Percentiles rank a stretch among this genome's conserved stretches.
Conservation (phyloP, 441 rosid genomes). For the Pelargonium hybrid region DNA sequence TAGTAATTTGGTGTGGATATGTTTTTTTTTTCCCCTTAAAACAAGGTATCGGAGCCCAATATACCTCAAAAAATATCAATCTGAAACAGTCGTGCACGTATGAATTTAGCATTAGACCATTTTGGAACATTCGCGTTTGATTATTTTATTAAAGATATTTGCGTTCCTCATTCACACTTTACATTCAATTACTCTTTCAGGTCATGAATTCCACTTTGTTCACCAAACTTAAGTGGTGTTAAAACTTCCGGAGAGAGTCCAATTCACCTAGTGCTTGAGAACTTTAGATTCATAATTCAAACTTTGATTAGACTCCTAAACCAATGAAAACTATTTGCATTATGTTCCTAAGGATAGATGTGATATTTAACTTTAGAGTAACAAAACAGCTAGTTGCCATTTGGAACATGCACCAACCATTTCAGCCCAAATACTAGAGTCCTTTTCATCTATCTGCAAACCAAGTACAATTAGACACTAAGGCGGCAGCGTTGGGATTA, state of each 20-base stretch:
- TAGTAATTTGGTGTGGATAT: neutral
- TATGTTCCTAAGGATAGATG: neutral
- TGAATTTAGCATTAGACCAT: neutral
- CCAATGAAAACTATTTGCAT: neutral
- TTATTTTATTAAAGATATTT: neutral
- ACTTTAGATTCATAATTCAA: neutral
- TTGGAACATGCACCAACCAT: neutral
- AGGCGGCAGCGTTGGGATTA: too few relatives aligned
- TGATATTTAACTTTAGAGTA: neutral
- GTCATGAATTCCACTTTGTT: neutral
- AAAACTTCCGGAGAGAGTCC: neutral
- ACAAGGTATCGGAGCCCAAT: neutral
- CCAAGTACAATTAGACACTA: neutral
- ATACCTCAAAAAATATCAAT: neutral
- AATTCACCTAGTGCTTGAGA: neutral
- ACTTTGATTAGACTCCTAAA: neutral
- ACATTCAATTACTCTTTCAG: neutral
- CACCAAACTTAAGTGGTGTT: neutral
- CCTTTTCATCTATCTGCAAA: constrained; percentile 7
- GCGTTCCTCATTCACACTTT: neutral
- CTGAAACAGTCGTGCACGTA: neutral
- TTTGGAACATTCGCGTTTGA: neutral
- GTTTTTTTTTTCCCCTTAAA: neutral
- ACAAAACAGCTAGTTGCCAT: neutral
- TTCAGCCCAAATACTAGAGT: neutral